Base-by-base conservation (phyloP, 2,329 filamentous ascomycete genomes). In the Colletotrichum orchidophilum region DNA sequence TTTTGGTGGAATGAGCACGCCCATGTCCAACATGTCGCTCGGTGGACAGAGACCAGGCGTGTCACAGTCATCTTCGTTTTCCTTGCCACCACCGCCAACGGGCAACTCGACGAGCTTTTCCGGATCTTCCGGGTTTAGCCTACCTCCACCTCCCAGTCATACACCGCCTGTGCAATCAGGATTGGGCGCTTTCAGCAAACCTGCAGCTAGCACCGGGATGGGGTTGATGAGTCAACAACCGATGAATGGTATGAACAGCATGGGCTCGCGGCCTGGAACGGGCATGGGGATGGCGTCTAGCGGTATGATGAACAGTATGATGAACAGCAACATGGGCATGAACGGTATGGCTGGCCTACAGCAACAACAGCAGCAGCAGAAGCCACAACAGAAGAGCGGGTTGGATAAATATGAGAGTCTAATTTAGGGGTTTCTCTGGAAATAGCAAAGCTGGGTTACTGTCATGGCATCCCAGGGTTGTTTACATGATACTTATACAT, bases 331-430 rank as follows among this genome's bases (percentile, higher is more conserved):
- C 66, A 77, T 75, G 73, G 74, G 69, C 50, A 77, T 79, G 74
- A 73, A 54, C 29, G 63, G 75, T 21, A 70, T 70, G 68, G 68
- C 72, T 65, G 61, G 75, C 1, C 70, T 78, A 66, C 75, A 76
- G 66, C 65, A 75, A 58, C 66, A 76, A 27, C 70, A 75, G 39
- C 75, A 75, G 54, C 39, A 46, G 39, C 74, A 77, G 58, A 76
- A 77, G 71, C 76, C 77, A 66, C 79, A 81, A 66, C 81, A 79
- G 68, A 86, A 85, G 75, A 85, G 86, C 5, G 90, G 90, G 0
- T 82, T 93, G 80, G 90, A 92, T 80, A 91, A 90, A 81, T 93
- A 92, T 74, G 87, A 91, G 79, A 93, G 91, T 81, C 78, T 93
- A 74, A 79, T 93, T 75, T 92, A 82, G 76, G 70, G 65, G 46